These are phyloP conservation scores for Boletus mariae DNA, from an alignment of 1,284 basidiomycete species.

Conservation along the genomic window DNA sequence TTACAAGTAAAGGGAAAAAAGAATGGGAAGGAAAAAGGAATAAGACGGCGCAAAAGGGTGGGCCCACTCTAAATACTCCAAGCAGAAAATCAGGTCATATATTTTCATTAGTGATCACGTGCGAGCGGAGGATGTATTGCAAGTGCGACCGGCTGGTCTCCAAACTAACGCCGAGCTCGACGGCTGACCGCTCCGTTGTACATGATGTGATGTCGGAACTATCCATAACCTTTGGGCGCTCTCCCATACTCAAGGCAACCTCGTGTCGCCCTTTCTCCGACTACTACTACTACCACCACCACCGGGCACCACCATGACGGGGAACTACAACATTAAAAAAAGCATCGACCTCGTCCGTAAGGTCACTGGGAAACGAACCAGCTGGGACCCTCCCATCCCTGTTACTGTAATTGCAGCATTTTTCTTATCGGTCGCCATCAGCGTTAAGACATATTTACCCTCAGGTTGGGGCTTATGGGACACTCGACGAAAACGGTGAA, in stretches of 20 bases:
- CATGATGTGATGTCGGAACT: too few relatives aligned
- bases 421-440: neutral
- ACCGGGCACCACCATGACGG: too few relatives aligned
- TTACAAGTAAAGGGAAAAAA: neutral
- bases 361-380: conserved; percentile 13
- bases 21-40: neutral
- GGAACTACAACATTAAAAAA: neutral
- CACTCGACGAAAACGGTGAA: conserved; percentile 4
- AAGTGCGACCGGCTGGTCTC: too few relatives aligned
- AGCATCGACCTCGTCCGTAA: conserved; percentile 14
- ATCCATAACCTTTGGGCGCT: too few relatives aligned
- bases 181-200: too few relatives aligned
- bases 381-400: conserved; percentile 13
- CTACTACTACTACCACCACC: too few relatives aligned
- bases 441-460: neutral
- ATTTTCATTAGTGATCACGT: neutral
- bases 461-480: conserved; percentile 13
- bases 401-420: conserved; percentile 4
- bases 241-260: too few relatives aligned
- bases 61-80: conserved; percentile 11
- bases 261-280: too few relatives aligned
- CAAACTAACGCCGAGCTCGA: too few relatives aligned
- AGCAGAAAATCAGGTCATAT: conserved; percentile 20
- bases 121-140: neutral
- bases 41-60: neutral